Percentiles rank a stretch among this genome's conserved stretches.
Conservation (phyloP, 1,139 yeast genomes). For the Starmera stellimalicola region DNA sequence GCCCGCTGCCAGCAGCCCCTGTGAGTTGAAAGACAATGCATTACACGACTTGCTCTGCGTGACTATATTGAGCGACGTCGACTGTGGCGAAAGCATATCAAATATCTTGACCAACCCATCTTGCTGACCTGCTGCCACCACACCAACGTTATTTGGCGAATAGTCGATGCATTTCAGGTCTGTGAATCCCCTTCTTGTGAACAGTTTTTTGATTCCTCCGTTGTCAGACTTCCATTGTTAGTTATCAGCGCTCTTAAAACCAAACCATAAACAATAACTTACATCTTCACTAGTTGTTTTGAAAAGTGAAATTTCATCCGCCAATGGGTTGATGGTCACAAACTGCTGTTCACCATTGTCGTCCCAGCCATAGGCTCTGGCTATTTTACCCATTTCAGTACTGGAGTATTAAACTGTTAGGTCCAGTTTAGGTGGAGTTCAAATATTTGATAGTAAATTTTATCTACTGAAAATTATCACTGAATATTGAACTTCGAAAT, state of each 20-base stretch:
- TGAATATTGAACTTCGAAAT: no score
- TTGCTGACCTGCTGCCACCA: constrained; percentile 65
- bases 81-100: constrained; percentile 38
- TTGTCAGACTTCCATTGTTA: constrained; percentile 21
- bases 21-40: constrained; percentile 56
- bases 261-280: constrained; percentile 3
- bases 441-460: no score
- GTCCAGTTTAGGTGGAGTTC: no score
- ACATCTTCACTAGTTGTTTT: constrained; percentile 32
- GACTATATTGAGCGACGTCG: constrained; percentile 39
- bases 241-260: neutral
- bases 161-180: constrained; percentile 66
- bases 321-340: constrained; percentile 55
- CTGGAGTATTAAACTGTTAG: no score
- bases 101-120: constrained; percentile 61
- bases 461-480: no score
- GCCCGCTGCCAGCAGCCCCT: constrained; percentile 66
- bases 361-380: constrained; percentile 55
- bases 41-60: constrained; percentile 65
- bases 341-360: constrained; percentile 44
- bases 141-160: constrained; percentile 45
- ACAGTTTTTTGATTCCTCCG: constrained; percentile 35
- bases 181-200: constrained; percentile 56
- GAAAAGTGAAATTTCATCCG: constrained; percentile 58
- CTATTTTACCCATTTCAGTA: constrained; percentile 42